Evolutionary conservation across 495 filamentous ascomycete genomes (phyloP).

Genomic region (Melanomma pulvis-pyrius): DNA sequence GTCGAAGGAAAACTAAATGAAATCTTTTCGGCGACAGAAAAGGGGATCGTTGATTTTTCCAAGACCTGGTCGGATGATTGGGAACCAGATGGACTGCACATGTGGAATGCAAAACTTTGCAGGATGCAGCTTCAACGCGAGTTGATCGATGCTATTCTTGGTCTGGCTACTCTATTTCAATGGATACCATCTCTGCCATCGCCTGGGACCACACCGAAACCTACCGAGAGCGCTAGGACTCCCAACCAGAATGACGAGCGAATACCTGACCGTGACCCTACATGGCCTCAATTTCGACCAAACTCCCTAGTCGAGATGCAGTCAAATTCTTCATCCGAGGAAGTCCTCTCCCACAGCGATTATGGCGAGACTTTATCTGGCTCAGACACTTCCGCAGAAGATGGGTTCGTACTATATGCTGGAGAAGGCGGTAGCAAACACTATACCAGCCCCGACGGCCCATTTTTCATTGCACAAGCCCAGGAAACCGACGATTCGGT

Average conservation of each 20-base stretch:
- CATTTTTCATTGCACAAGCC: constrained; percentile 4
- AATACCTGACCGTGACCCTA: constrained; percentile 26
- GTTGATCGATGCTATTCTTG: constrained; percentile 13
- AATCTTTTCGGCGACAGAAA: constrained; percentile 4
- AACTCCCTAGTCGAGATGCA: constrained; percentile 26
- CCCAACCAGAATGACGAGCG: neutral
- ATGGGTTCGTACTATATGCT: neutral
- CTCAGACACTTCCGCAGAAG: neutral
- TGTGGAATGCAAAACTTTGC: constrained; percentile 37
- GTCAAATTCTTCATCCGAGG: neutral
- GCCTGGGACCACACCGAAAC: neutral
- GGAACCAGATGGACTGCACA: neutral
- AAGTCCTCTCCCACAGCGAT: neutral
- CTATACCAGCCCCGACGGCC: neutral
- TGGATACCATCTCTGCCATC: constrained; percentile 18
- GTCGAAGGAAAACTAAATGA: neutral
- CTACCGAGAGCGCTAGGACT: neutral
- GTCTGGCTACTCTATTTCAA: constrained; percentile 3
- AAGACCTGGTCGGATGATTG: constrained; percentile 14
- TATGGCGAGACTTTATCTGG: neutral
- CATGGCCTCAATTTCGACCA: constrained; percentile 36
- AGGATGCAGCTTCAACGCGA: constrained; percentile 26
- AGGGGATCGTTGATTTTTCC: neutral
- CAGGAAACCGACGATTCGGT: neutral
- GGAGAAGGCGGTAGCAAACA: neutral